These are phyloP conservation scores for Rhizopus arrhizus DNA, from an alignment of 371 early-diverging fungal genomes.

Conservation along the genomic window DNA sequence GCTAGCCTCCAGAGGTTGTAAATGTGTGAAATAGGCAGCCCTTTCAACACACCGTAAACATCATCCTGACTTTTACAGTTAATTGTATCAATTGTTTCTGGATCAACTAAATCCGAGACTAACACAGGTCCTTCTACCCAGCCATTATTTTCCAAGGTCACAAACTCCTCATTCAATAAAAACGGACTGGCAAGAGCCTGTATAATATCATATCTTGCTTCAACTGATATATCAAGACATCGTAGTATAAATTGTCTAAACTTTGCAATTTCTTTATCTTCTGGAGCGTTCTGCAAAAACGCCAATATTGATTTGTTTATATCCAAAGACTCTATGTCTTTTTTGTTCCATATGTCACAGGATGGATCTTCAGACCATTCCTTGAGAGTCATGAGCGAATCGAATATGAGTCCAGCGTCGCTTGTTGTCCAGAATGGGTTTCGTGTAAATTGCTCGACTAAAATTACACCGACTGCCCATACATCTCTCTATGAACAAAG, in stretches of 20 bases:
- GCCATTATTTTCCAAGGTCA: not conserved
- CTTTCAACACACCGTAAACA: slow-evolving; percentile 25
- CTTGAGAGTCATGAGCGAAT: slow-evolving; percentile 36
- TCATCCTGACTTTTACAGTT: slow-evolving; percentile 21
- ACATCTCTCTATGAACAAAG: slow-evolving; percentile 48
- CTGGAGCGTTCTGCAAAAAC: slow-evolving; percentile 32
- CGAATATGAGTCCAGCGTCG: slow-evolving; percentile 47
- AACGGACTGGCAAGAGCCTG: slow-evolving; percentile 29
- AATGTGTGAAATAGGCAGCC: slow-evolving; percentile 55
- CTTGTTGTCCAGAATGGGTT: slow-evolving; percentile 62
- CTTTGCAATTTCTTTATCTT: slow-evolving; percentile 12
- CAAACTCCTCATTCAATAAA: slow-evolving; percentile 8
- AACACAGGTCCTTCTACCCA: slow-evolving; percentile 48
- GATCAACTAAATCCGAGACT: slow-evolving; percentile 37
- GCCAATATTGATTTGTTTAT: slow-evolving; percentile 37
- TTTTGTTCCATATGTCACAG: slow-evolving; percentile 35
- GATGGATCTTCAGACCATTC: slow-evolving; percentile 35
- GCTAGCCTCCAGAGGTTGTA: slow-evolving; percentile 70
- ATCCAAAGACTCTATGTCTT: slow-evolving; percentile 36
- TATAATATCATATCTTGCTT: slow-evolving; percentile 15
- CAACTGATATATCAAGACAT: slow-evolving; percentile 29
- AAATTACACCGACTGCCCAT: slow-evolving; percentile 66
- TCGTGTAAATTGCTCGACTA: slow-evolving; percentile 58
- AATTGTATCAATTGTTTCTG: slow-evolving; percentile 28
- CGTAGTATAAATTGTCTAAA: slow-evolving; percentile 33